Base-by-base conservation (phyloP, 768 basidiomycete genomes). In the Mrakia blollopis region DNA sequence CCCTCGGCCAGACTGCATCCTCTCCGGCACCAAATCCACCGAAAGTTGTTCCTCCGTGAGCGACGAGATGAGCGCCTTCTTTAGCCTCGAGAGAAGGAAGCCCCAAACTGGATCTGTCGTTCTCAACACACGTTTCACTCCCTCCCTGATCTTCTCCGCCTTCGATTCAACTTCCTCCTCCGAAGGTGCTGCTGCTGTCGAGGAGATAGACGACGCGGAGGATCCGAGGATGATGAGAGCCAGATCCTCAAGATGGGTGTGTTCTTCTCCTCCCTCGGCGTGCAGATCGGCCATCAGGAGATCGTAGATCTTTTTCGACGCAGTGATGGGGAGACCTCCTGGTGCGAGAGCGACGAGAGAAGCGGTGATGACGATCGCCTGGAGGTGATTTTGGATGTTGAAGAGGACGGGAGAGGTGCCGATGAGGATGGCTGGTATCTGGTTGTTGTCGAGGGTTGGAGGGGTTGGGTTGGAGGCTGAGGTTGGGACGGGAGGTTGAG, bases 81-180 rank as follows among this genome's bases (percentile, higher is more conserved):
- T 44, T 18, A 76, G 60, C 25, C 75, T 52, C 57, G 23, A 16
- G 18, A 62, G 39, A 13, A 76, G 41, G 25, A 76, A 47, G 0
- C 14, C 57, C 75, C 75, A 76, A 3, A 71, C 75, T 4, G 75
- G 68, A 30, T 76, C 75, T 28, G 52, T 37, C 52, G 75, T 47
- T 28, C 69, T 25, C 11, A 76, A 35, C 5, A 76, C 47, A 10
- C 68, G 69, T 14, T 60, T 57, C 7, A 76, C 68, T n/a, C 41
- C 32, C 13, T 30, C 18, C 18, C 62, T 44, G 16, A 54, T 47
- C 47, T 65, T 50, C 3, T 21, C 62, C 28, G 3, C 30, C 1
- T n/a, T 54, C 28, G 44, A 41, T 11, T 47, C 18, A 14, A 2
- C 14, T 28, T 37, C 30, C 37, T 32, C 44, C 39, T 74, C 39